These are phyloP conservation scores for Nakaseomyces bracarensis DNA, from an alignment of 1,139 yeast species.

Conservation along the genomic window DNA sequence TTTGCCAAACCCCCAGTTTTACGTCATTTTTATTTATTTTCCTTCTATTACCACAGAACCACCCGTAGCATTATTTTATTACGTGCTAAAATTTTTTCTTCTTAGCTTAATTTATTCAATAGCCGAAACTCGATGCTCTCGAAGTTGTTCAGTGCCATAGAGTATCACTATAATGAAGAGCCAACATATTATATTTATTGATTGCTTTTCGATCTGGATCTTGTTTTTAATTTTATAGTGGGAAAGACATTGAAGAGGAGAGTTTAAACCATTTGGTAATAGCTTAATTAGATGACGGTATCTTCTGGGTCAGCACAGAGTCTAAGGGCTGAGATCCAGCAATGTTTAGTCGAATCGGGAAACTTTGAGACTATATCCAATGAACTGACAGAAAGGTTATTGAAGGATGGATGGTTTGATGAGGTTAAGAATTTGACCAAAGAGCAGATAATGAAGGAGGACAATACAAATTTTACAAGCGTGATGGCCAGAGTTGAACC, in stretches of 20 bases:
- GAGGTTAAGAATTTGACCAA: slow-evolving; percentile 54
- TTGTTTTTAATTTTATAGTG: no score
- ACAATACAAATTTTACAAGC: slow-evolving; percentile 39
- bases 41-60: neutral
- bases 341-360: slow-evolving; percentile 66
- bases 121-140: no score
- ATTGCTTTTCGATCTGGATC: no score
- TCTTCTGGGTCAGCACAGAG: slow-evolving; percentile 1
- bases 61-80: neutral
- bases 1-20: neutral
- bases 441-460: slow-evolving; percentile 35
- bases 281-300: neutral
- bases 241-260: no score
- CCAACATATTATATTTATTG: no score
- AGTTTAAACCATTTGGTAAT: no score
- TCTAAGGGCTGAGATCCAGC: slow-evolving; percentile 56
- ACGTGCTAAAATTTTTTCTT: neutral
- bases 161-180: no score
- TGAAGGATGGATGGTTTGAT: slow-evolving; percentile 83
- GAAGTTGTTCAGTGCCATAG: no score
- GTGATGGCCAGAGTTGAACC: slow-evolving; percentile 51
- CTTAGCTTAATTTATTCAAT: no score
- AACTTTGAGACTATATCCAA: slow-evolving; percentile 64
- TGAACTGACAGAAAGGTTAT: slow-evolving; percentile 52
- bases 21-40: neutral